Percentiles rank a stretch among this genome's conserved stretches.
phyloP scores from a whole-genome alignment of 2,329 filamentous ascomycete genomes.

The Hymenoscyphus linearis region DNA sequence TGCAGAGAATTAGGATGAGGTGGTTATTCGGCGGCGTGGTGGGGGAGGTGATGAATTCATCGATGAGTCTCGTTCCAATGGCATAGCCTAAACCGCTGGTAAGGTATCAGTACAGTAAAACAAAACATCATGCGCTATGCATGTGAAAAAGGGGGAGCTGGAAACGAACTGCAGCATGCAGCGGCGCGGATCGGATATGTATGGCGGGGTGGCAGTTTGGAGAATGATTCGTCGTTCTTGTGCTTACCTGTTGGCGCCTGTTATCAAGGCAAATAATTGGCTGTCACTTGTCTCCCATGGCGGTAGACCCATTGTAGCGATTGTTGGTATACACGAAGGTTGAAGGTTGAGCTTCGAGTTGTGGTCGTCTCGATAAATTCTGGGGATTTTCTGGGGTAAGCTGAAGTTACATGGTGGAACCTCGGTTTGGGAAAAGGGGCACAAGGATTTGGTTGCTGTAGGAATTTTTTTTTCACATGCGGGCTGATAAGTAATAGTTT shows the following conservation, averaged over 20 bases:
- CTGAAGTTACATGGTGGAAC: not conserved
- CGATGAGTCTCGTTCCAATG: conserved; percentile 77
- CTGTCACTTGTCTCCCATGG: conserved; percentile 35
- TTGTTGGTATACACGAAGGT: not conserved
- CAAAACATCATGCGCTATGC: conserved; percentile 6
- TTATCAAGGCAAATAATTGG: conserved; percentile 65
- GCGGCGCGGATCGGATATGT: not conserved
- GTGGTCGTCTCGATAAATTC: not conserved
- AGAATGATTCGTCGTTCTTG: not conserved
- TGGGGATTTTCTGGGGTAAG: conserved; percentile 1
- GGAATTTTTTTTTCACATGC: too few relatives aligned
- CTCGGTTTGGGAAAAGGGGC: not conserved
- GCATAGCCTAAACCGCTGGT: conserved; percentile 79
- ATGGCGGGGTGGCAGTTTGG: not conserved
- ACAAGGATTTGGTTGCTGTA: too few relatives aligned
- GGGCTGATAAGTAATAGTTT: too few relatives aligned
- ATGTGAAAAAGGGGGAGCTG: not conserved
- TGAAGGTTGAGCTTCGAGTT: not conserved
- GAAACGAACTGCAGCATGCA: not conserved
- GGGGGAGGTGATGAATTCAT: conserved; percentile 74
- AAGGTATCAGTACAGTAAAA: too few relatives aligned
- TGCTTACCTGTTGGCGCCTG: conserved; percentile 76
- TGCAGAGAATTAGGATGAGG: conserved; percentile 78
- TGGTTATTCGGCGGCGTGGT: conserved; percentile 60
- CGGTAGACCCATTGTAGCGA: conserved; percentile 27